Conservation (phyloP, 2,329 filamentous ascomycete genomes). For the Pseudogymnoascus verrucosus region DNA sequence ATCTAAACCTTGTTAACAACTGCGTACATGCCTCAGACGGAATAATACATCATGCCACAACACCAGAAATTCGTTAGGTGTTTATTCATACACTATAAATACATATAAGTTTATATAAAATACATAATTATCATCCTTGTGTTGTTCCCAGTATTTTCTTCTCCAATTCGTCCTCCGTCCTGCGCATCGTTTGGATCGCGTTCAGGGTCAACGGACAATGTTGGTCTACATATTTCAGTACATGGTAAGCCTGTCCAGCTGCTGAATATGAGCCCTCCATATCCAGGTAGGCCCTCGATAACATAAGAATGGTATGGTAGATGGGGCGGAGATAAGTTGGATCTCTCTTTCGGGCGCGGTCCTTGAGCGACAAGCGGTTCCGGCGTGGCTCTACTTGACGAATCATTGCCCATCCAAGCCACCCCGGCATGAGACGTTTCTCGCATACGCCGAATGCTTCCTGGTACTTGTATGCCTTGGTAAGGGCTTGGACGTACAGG, state of each 20-base stretch:
- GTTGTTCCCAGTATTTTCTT: slow-evolving; percentile 10
- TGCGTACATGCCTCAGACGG: not conserved
- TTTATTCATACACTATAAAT: slow-evolving; percentile 3
- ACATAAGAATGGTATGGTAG: slow-evolving; percentile 23
- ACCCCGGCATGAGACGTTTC: slow-evolving; percentile 66
- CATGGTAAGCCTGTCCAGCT: slow-evolving; percentile 18
- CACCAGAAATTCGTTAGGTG: not conserved
- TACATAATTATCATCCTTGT: not conserved
- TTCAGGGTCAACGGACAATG: slow-evolving; percentile 24
- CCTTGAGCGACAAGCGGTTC: slow-evolving; percentile 21
- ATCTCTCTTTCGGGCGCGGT: slow-evolving; percentile 18
- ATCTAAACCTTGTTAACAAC: not conserved
- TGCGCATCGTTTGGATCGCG: slow-evolving; percentile 25
- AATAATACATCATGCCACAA: not conserved
- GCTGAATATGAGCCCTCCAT: slow-evolving; percentile 22
- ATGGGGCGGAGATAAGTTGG: slow-evolving; percentile 23
- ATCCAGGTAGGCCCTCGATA: slow-evolving; percentile 23
- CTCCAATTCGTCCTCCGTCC: slow-evolving; percentile 21
- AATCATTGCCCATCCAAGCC: slow-evolving; percentile 58
- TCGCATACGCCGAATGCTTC: slow-evolving; percentile 72
- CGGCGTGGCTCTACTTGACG: slow-evolving; percentile 19
- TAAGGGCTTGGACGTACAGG: slow-evolving; percentile 60
- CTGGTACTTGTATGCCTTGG: slow-evolving; percentile 47
- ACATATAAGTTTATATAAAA: slow-evolving; percentile 4
- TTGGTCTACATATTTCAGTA: slow-evolving; percentile 21